phyloP scores from a whole-genome alignment of 2,329 filamentous ascomycete species.

The Penicillium verrucosum region DNA sequence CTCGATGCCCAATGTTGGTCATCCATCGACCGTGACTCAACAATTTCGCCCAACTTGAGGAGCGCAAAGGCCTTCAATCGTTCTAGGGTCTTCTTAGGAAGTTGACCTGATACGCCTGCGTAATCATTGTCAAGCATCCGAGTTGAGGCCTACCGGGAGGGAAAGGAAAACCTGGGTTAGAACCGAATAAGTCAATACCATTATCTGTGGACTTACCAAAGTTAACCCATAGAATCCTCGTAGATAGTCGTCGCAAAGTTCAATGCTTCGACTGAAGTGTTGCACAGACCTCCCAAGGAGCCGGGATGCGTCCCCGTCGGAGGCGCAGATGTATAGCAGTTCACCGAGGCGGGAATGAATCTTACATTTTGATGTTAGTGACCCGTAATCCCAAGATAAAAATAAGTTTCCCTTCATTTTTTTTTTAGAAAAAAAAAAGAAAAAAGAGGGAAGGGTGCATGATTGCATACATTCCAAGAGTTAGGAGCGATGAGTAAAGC shows the following conservation, averaged over 20 bases:
- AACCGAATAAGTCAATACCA: not conserved
- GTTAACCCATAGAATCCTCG: slow-evolving; percentile 91
- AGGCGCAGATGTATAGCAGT: slow-evolving; percentile 66
- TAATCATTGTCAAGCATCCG: slow-evolving; percentile 22
- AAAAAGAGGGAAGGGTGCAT: not conserved
- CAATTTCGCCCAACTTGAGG: slow-evolving; percentile 36
- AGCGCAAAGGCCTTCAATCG: slow-evolving; percentile 38
- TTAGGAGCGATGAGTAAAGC: slow-evolving; percentile 82
- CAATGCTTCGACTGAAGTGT: slow-evolving; percentile 84
- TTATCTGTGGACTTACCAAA: slow-evolving; percentile 52
- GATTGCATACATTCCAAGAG: slow-evolving; percentile 79
- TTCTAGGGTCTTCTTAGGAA: slow-evolving; percentile 26
- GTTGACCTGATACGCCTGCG: slow-evolving; percentile 10
- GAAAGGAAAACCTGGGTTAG: not conserved
- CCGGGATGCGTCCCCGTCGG: slow-evolving; percentile 40
- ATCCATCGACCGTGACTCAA: slow-evolving; percentile 33
- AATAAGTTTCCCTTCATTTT: no score
- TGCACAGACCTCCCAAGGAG: slow-evolving; percentile 71
- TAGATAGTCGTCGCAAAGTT: slow-evolving; percentile 89
- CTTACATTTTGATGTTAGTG: slow-evolving; percentile 43
- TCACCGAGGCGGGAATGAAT: slow-evolving; percentile 86
- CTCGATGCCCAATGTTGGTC: slow-evolving; percentile 31
- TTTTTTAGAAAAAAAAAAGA: no score
- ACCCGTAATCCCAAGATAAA: not conserved
- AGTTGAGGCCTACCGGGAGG: slow-evolving; percentile 26